Percentiles rank a stretch among this genome's conserved stretches.
Evolutionary conservation across 2,329 filamentous ascomycete species (phyloP).

Genomic region (Fusarium guadeloupense): DNA sequence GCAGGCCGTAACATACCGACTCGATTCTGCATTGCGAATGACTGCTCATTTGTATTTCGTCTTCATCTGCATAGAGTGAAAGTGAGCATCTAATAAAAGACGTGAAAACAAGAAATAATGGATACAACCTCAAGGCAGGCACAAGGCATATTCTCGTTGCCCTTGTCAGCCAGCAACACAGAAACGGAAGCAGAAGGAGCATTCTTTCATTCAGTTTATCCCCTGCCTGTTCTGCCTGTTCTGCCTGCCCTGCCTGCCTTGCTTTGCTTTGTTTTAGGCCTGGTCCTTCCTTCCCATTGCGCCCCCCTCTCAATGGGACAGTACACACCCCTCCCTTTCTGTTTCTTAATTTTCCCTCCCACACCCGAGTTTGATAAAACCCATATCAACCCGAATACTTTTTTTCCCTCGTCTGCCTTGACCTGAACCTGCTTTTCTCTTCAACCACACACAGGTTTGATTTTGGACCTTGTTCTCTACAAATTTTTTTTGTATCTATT

Average conservation of each 20-base stretch:
- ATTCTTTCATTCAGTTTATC: slow-evolving; percentile 25
- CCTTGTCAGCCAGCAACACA: not conserved
- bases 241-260: slow-evolving; percentile 21
- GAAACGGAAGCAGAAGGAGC: slow-evolving; percentile 6
- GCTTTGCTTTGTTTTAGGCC: slow-evolving; percentile 31
- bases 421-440: slow-evolving; percentile 37
- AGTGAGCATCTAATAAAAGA: too few species aligned
- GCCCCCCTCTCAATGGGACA: slow-evolving; percentile 19
- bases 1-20: slow-evolving; percentile 27
- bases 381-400: slow-evolving; percentile 44
- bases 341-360: slow-evolving; percentile 41
- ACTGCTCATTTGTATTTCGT: slow-evolving; percentile 22
- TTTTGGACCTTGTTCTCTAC: slow-evolving; percentile 24
- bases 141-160: slow-evolving; percentile 24
- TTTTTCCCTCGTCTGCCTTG: slow-evolving; percentile 38
- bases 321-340: slow-evolving; percentile 38
- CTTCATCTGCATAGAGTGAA: slow-evolving; percentile 21
- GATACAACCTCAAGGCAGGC: slow-evolving; percentile 8
- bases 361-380: slow-evolving; percentile 45
- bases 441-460: slow-evolving; percentile 39
- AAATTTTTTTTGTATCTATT: slow-evolving; percentile 14
- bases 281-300: slow-evolving; percentile 29
- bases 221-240: too few species aligned
- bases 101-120: slow-evolving; percentile 2
- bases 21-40: slow-evolving; percentile 25